Evolutionary conservation across 2,329 filamentous ascomycete genomes (phyloP).

Genomic region (Emericellopsis atlantica): DNA sequence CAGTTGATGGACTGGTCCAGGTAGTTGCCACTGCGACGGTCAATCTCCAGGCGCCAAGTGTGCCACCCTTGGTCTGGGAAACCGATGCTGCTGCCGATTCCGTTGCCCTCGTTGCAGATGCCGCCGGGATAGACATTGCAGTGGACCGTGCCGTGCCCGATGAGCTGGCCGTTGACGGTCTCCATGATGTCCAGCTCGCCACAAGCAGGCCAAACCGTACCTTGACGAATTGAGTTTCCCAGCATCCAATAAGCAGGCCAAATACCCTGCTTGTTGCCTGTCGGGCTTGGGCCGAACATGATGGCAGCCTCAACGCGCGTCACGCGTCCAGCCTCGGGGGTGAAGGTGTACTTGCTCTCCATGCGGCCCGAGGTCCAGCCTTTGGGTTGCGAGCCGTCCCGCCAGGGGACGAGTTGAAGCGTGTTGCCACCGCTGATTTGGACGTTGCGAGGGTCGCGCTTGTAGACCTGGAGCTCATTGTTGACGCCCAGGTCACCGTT

Average conservation of each 20-base stretch:
- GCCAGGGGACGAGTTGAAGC: slow-evolving; percentile 31
- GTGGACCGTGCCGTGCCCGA: slow-evolving; percentile 29
- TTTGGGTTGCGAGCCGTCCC: slow-evolving; percentile 9
- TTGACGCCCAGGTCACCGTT: slow-evolving; percentile 25
- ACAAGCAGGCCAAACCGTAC: slow-evolving; percentile 38
- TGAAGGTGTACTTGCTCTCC: slow-evolving; percentile 27
- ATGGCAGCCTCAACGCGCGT: slow-evolving; percentile 28
- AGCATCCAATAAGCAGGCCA: slow-evolving; percentile 50
- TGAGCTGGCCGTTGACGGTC: slow-evolving; percentile 34
- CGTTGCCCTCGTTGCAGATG: slow-evolving; percentile 32
- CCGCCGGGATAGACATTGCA: slow-evolving; percentile 22
- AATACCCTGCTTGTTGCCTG: slow-evolving; percentile 32
- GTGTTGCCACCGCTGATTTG: slow-evolving; percentile 33
- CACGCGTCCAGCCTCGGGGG: slow-evolving; percentile 23
- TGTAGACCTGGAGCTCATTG: slow-evolving; percentile 33
- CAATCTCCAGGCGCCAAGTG: slow-evolving; percentile 31
- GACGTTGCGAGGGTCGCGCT: slow-evolving; percentile 25
- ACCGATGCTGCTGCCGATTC: slow-evolving; percentile 17
- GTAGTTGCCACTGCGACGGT: slow-evolving; percentile 30
- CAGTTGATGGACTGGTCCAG: slow-evolving; percentile 31
- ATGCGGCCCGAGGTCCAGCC: slow-evolving; percentile 35
- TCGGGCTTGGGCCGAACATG: slow-evolving; percentile 25
- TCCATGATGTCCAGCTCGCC: slow-evolving; percentile 49
- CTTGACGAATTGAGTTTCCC: slow-evolving; percentile 31
- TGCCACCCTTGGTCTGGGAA: slow-evolving; percentile 28